Conservation (phyloP, 768 basidiomycete species). For the Suillus paluster region DNA sequence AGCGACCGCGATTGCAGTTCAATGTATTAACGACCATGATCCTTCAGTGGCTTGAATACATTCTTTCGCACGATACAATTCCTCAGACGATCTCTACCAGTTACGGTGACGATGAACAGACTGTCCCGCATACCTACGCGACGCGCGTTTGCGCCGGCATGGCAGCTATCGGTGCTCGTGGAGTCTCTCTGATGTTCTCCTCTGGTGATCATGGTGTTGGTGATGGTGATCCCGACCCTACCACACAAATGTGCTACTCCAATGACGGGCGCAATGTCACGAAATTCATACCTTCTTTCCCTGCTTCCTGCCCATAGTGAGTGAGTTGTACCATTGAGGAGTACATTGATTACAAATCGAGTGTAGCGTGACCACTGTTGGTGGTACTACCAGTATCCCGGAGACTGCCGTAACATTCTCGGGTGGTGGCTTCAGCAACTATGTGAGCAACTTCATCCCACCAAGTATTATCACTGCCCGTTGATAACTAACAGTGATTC, state of each 20-base stretch:
- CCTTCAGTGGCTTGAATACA: conserved; percentile 64
- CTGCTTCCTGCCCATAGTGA: conserved; percentile 62
- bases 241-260: conserved; percentile 53
- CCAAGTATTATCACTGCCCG: neutral
- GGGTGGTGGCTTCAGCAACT: conserved; percentile 76
- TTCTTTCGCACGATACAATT: conserved; percentile 46
- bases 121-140: conserved; percentile 67
- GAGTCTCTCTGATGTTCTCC: conserved; percentile 66
- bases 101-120: conserved; percentile 76
- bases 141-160: conserved; percentile 59
- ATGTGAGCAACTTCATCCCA: conserved; percentile 43
- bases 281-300: conserved; percentile 63
- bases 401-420: conserved; percentile 66
- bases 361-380: conserved; percentile 74
- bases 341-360: neutral
- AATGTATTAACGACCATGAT: neutral
- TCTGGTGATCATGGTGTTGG: conserved; percentile 76
- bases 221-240: conserved; percentile 58
- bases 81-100: conserved; percentile 73
- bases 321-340: conserved; percentile 10
- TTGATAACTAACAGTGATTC: too few relatives aligned
- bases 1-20: neutral
- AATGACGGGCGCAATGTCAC: conserved; percentile 62
- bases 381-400: conserved; percentile 62
- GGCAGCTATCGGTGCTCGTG: conserved; percentile 69